Evolutionary conservation across 2,329 filamentous ascomycete genomes (phyloP), one percentile per base, ranked within the genome.

Genomic region (Scorias spongiosa): DNA sequence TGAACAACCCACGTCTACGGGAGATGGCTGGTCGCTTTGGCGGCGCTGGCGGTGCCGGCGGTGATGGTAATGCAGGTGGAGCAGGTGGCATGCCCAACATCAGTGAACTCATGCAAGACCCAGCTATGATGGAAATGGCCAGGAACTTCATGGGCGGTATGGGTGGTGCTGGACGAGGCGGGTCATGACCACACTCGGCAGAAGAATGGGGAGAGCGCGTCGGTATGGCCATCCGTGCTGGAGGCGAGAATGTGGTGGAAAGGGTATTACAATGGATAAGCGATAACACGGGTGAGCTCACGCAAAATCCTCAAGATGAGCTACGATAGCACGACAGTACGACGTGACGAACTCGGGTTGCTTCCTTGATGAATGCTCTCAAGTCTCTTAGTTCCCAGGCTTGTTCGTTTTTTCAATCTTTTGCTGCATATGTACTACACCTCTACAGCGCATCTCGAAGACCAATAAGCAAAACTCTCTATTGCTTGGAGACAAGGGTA

Each of bases 1-100:
- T 98, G 88, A 86, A 72, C 71, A 96, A 98, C 70, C 91, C 91
- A 2, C 76, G 80, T 48, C 68, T 96, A 49, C 75, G 84, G 45
- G 78, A 93, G 60, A 89, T 95, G 86, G 87, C 86, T 39, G 79
- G 82, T 58, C 76, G 75, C 54, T 87, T 93, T 59, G 77, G 75
- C 48, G 69, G 71, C 43, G 66, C 66, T 15, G 63, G 62, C 26
- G 63, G 58, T 41, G 64, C 57, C 26, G 58, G 51, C 41, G 57
- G 54, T 34, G 59, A 54, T 41, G 55, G 49, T 40, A 63, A 53
- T 40, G 56, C 46, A 29, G 52, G 51, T 10, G 58, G 55, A 29
- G 48, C 54, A 14, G 57, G 65, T 18, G 89, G 89, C 42, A 87
- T 94, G 82, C 91, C 91, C 7, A 86, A 96, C 63, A 70, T 96